Evolutionary conservation across 495 filamentous ascomycete genomes (phyloP).

Genomic region (Lepraria neglecta): DNA sequence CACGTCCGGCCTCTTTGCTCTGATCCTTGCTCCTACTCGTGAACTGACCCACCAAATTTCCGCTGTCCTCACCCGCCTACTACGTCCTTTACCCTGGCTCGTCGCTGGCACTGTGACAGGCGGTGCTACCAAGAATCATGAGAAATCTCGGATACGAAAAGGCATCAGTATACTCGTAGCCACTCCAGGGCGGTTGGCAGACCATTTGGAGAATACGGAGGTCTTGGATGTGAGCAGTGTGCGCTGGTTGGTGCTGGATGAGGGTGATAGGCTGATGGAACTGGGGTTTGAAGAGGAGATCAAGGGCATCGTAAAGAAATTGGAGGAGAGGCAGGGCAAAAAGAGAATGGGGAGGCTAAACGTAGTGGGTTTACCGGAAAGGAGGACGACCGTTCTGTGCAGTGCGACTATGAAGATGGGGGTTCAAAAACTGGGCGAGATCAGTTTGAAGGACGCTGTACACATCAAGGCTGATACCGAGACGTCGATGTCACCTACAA

Average conservation of each 20-base stretch:
- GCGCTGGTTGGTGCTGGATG: constrained; percentile 88
- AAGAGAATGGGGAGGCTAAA: constrained; percentile 27
- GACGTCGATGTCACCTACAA: background rate
- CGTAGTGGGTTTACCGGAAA: constrained; percentile 53
- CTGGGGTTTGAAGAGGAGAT: constrained; percentile 91
- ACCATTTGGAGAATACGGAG: constrained; percentile 88
- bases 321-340: constrained; percentile 43
- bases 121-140: constrained; percentile 94
- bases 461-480: constrained; percentile 67
- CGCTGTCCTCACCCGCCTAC: constrained; percentile 69
- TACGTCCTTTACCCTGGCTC: constrained; percentile 81
- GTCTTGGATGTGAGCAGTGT: constrained; percentile 82
- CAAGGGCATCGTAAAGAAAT: constrained; percentile 70
- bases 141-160: constrained; percentile 87
- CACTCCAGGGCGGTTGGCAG: constrained; percentile 81
- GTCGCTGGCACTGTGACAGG: constrained; percentile 89
- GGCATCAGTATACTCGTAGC: constrained; percentile 93
- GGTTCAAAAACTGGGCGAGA: constrained; percentile 84
- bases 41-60: constrained; percentile 92
- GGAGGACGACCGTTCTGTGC: constrained; percentile 83
- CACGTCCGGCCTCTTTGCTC: constrained; percentile 84
- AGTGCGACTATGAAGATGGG: constrained; percentile 97
- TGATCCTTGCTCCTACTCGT: constrained; percentile 84
- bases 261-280: constrained; percentile 95
- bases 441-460: constrained; percentile 86